Evolutionary conservation across 768 basidiomycete species (phyloP), one percentile per base, ranked within the genome.

Genomic region (Nidularia sp.): DNA sequence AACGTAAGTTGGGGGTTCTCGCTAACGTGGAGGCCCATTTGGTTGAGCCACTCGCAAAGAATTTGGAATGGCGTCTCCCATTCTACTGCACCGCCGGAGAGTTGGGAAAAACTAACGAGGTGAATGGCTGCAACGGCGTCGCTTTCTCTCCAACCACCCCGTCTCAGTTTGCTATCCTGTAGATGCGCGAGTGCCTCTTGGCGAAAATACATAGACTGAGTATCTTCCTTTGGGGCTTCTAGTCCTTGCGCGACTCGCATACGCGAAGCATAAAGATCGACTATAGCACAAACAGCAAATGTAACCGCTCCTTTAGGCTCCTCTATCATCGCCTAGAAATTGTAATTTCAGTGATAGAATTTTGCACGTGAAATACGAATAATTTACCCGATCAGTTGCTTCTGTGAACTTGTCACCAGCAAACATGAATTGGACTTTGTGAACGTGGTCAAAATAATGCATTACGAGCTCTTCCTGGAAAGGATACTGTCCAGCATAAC

Each of bases 91-190:
- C 88, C 83, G 49, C 86, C 86, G 2, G 82, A 84, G 62, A 91
- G 70, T 53, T 88, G 74, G 43, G 85, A 86, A 66, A 84, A 90
- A 60, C 78, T 81, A 53, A 90, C 76, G 55, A 93, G 79, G 65
- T 90, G 88, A 42, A 90, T 62, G 4, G 91, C 88, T 3, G 91
- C 90, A 56, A 86, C 76, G 7, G 88, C 91, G 58, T 92, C 88
- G 46, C 74, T 74, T 53, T 88, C 88, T 41, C 72, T 73, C 69
- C 85, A 81, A 29, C 70, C 64, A 8, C 79, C 80, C 34, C 74
- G 74, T 53, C 77, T 67, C 50, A 79, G 76, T 61, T 79, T 83
- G 51, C 79, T 76, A 48, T 70, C 75, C 53, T 73, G 72, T 45
- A 90, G 71, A 61, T 84, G 83, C 57, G 78, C 79, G 42, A 75